Conservation (phyloP, 2,329 filamentous ascomycete genomes). For the Ustulina deusta region DNA sequence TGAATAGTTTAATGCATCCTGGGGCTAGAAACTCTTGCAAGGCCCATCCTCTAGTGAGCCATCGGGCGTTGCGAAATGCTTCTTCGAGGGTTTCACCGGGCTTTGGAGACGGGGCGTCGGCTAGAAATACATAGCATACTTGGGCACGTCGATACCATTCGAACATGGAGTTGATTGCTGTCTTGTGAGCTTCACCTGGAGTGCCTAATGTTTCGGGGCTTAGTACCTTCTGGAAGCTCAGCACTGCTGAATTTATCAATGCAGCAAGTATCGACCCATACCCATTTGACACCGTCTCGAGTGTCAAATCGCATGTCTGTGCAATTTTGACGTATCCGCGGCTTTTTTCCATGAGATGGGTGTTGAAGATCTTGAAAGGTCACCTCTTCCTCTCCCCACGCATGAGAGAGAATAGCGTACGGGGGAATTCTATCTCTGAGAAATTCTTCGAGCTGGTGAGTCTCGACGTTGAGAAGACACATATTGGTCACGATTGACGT, state of each 20-base stretch:
- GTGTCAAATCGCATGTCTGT: constrained; percentile 29
- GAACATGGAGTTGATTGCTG: constrained; percentile 39
- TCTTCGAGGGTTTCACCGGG: constrained; percentile 7
- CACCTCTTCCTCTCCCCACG: constrained; percentile 35
- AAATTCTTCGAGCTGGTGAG: constrained; percentile 24
- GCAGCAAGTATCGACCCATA: constrained; percentile 41
- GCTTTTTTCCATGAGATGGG: constrained; percentile 5
- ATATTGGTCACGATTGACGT: not conserved
- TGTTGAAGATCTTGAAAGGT: constrained; percentile 35
- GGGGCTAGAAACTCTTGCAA: constrained; percentile 39
- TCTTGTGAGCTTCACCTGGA: constrained; percentile 7
- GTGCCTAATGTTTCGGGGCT: not conserved
- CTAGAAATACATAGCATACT: constrained; percentile 36
- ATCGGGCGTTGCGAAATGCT: constrained; percentile 31
- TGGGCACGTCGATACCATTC: constrained; percentile 33
- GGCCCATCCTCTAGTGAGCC: constrained; percentile 36
- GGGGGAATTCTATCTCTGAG: not conserved
- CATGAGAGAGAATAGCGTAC: constrained; percentile 38
- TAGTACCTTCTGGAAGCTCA: constrained; percentile 35
- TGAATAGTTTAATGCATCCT: not conserved
- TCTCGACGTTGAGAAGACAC: constrained; percentile 25
- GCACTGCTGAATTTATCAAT: constrained; percentile 40
- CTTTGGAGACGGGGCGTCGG: constrained; percentile 27
- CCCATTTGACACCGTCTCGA: constrained; percentile 19
- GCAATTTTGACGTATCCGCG: constrained; percentile 33